A percentile compares a stretch with the other conserved stretches of the same genome.
Conservation (phyloP, 73 alveolate species). For the Paramecium tetraurelia region DNA sequence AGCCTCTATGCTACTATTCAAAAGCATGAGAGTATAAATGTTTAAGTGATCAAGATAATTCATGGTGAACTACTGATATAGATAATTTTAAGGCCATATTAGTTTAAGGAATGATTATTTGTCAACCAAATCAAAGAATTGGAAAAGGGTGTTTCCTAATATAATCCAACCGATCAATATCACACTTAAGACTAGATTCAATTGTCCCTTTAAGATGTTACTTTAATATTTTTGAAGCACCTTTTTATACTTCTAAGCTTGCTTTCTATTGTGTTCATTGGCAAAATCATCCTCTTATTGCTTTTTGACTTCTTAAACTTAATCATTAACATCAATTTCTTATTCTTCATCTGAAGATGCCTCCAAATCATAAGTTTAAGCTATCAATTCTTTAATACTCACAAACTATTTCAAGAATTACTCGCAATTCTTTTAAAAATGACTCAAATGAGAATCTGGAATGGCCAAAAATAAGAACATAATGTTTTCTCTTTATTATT, state of each 20-base stretch:
- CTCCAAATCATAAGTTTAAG: background rate
- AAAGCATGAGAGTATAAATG: background rate
- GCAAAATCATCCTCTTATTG: slow-evolving; percentile 13
- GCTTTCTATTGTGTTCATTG: background rate
- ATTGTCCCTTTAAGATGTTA: background rate
- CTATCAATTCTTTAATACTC: slow-evolving; percentile 15
- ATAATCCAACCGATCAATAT: background rate
- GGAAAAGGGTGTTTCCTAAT: background rate
- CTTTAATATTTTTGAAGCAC: background rate
- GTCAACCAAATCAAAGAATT: background rate
- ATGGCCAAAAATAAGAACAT: slow-evolving; percentile 50
- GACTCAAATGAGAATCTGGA: slow-evolving; percentile 13
- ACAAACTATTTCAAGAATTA: slow-evolving; percentile 19
- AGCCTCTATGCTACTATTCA: background rate
- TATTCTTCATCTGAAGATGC: slow-evolving; percentile 21
- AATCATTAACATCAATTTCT: background rate
- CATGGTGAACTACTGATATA: background rate
- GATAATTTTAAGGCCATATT: background rate
- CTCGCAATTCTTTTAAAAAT: slow-evolving; percentile 18
- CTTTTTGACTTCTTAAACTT: background rate
- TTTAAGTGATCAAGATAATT: background rate
- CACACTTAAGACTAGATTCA: background rate
- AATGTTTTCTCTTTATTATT: slow-evolving; percentile 45
- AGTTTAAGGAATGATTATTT: background rate
- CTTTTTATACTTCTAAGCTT: background rate